Evolutionary conservation across 108 stramenopile species (phyloP), one percentile per base, ranked within the genome.

Genomic region (Nitzschia putrida): DNA sequence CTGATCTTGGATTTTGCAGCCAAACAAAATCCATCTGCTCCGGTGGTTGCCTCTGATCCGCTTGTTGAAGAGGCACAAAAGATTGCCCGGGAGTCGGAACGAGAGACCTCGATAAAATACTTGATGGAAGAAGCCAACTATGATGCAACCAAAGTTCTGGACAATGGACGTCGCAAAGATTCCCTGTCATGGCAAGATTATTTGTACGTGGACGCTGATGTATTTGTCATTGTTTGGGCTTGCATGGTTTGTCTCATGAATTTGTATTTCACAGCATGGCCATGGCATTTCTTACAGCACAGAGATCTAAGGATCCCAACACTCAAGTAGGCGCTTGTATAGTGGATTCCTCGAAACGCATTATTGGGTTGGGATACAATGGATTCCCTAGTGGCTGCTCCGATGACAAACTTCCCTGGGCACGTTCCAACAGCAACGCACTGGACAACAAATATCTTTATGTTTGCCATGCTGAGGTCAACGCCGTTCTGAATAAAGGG

Each of bases 381-480:
- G 98, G 98, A 7, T 98, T 99, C 61, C 98, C 98, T 6, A 68
- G 85, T 20, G 96, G 95, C 0, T 97, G 97, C 69, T 81, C 81
- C 51, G 98, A 99, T 70, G 96, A 97, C 39, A 57, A 57, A 13
- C 73, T 99, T 57, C 98, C 98, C 2, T 99, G 98, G 98, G 84
- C 89, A 24, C 70, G 88, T 45, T 44, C 37, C 11, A 69, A 68
- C n/a, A 56, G 38, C 12, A 57, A 68, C 68, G 65, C 51, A 26
- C 68, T 99, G 25, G 89, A 95, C 80, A 97, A 90, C 56, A 99
- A 99, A 59, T 99, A 99, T 71, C 80, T 88, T 14, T 99, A 97
- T 70, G 98, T 99, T n/a, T 92, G 90, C 26, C 98, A 99, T 67
- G 98, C 98, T 1, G 98, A 99, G 84, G 87, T 91, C 22, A 99